These are phyloP conservation scores for Mortierella claussenii DNA, from an alignment of 192 early-diverging fungal genomes.

Conservation along the genomic window DNA sequence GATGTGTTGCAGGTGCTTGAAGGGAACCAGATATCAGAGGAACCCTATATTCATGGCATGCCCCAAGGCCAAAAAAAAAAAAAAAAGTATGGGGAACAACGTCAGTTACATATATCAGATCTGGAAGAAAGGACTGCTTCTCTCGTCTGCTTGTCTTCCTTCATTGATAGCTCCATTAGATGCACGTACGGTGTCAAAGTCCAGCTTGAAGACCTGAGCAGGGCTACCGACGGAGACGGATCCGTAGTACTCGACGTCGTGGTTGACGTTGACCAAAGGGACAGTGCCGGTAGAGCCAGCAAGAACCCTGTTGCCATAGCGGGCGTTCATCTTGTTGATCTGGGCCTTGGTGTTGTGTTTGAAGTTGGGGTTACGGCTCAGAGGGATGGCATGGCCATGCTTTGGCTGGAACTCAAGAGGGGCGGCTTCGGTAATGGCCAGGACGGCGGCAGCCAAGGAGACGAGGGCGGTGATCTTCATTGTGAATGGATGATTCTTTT, in stretches of 20 bases:
- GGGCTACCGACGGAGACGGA: slow-evolving; percentile 69
- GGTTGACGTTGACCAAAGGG: slow-evolving; percentile 43
- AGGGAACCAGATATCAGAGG: slow-evolving; percentile 70
- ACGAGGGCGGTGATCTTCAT: slow-evolving; percentile 13
- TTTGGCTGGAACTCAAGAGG: background rate
- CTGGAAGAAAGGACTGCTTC: too few species aligned
- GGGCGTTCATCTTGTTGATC: slow-evolving; percentile 11
- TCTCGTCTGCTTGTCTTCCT: too few species aligned
- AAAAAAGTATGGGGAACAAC: too few species aligned
- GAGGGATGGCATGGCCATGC: slow-evolving; percentile 1
- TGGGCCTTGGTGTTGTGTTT: slow-evolving; percentile 19
- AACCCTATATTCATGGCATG: too few species aligned
- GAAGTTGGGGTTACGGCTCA: slow-evolving; percentile 24
- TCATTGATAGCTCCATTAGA: too few species aligned
- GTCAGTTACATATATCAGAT: too few species aligned
- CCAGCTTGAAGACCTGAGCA: slow-evolving; percentile 67
- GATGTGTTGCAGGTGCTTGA: slow-evolving; percentile 54
- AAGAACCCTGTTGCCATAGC: slow-evolving; percentile 10
- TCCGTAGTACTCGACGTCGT: slow-evolving; percentile 71
- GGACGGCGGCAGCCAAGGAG: slow-evolving; percentile 20
- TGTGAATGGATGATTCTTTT: too few species aligned
- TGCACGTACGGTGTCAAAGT: too few species aligned
- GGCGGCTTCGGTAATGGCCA: slow-evolving; percentile 12
- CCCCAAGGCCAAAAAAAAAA: too few species aligned
- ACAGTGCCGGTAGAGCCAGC: slow-evolving; percentile 17